phyloP scores from a whole-genome alignment of 1,284 basidiomycete species.

The Ceratobasidium sp. region DNA sequence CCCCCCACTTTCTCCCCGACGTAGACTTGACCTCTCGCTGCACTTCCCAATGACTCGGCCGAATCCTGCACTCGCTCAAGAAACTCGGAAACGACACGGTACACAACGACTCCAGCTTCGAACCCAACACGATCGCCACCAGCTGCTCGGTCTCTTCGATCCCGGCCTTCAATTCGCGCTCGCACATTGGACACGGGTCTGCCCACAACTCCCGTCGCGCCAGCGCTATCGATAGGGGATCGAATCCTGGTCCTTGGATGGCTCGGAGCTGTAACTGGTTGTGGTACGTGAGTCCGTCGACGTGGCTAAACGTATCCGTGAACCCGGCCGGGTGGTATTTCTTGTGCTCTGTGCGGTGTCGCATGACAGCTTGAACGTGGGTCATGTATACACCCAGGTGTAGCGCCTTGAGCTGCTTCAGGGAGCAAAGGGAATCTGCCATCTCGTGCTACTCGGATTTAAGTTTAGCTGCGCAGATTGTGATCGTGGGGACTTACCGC shows the following conservation, averaged over 20 bases:
- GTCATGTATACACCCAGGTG: conserved; percentile 10
- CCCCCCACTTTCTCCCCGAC: too few relatives aligned
- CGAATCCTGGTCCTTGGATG: background rate
- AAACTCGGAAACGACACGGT: conserved; percentile 7
- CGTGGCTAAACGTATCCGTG: background rate
- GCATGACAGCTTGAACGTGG: background rate
- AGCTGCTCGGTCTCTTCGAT: background rate
- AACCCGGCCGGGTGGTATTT: background rate
- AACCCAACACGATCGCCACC: background rate
- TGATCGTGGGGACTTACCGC: conserved; percentile 3
- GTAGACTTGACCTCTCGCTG: too few relatives aligned
- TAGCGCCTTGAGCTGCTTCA: background rate
- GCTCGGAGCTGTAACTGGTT: background rate
- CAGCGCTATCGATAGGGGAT: background rate
- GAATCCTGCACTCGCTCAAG: background rate
- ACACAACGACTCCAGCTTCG: background rate
- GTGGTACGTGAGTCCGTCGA: background rate
- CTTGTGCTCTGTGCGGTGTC: background rate
- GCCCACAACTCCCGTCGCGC: background rate
- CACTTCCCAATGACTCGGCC: conserved; percentile 7
- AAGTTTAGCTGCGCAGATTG: background rate
- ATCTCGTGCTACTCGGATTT: too few relatives aligned
- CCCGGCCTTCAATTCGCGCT: background rate
- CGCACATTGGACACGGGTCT: background rate
- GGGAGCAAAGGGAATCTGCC: too few relatives aligned